phyloP scores from a whole-genome alignment of 1,139 yeast species.

The Pichia inconspicua region DNA sequence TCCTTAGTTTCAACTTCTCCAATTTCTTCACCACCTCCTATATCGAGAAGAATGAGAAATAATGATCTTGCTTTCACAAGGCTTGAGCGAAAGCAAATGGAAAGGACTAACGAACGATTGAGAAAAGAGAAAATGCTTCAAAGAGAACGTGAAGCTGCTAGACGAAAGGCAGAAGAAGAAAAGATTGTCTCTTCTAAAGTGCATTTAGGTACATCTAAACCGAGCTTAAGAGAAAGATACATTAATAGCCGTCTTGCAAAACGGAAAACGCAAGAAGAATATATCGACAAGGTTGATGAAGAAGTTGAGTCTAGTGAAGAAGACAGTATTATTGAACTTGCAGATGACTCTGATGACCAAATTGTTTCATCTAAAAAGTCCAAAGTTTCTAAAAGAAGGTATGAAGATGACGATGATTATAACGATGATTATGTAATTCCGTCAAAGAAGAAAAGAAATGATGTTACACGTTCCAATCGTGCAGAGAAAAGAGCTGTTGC shows the following conservation, averaged over 20 bases:
- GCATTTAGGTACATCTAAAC: conserved; percentile 5
- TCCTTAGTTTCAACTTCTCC: conserved; percentile 19
- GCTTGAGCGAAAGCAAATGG: background rate
- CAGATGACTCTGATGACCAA: conserved; percentile 12
- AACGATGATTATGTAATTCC: background rate
- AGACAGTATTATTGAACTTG: conserved; percentile 2
- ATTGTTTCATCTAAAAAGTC: background rate
- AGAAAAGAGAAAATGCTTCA: conserved; percentile 18
- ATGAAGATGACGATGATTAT: conserved; percentile 12
- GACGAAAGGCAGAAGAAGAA: conserved; percentile 15
- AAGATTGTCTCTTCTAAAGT: conserved; percentile 15
- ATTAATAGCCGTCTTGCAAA: conserved; percentile 4
- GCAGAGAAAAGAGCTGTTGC: conserved; percentile 18
- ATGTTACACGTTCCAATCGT: conserved; percentile 3
- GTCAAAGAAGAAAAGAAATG: background rate
- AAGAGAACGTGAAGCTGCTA: conserved; percentile 8
- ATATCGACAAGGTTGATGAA: conserved; percentile 7
- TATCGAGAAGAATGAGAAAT: background rate
- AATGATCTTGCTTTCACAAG: background rate
- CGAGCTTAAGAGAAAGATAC: conserved; percentile 10
- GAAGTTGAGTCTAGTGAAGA: conserved; percentile 4
- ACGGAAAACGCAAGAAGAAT: background rate
- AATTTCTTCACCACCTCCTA: background rate
- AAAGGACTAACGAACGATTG: conserved; percentile 24
- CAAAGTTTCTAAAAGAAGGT: background rate